Base-by-base conservation (phyloP, 371 early-diverging fungal genomes). In the Mortierella sp. region DNA sequence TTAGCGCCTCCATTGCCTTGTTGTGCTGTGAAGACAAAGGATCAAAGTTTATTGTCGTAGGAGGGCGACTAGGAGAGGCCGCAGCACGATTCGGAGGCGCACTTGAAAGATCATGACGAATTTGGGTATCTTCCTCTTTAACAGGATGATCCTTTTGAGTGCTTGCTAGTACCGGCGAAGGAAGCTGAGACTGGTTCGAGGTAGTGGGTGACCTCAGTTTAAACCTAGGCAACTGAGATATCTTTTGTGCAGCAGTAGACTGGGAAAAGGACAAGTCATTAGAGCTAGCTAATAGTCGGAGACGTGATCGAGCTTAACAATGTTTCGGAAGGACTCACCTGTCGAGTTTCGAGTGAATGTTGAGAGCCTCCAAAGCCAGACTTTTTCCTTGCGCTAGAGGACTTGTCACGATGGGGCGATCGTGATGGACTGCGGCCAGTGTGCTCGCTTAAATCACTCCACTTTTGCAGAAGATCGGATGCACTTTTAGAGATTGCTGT, bases 141-240 rank as follows among this genome's bases (percentile, higher is more conserved):
- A 15, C 11, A 55, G 13, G 8, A 28, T 28, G 24, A 13, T 15
- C 9, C 24, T 21, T 22, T 57, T 65, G n/a, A 16, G n/a, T 53
- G 22, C 15, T 11, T 32, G 28, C 32, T 13, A 28, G 32, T 32
- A 15, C 28, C 10, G 28, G 8, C 38, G 48, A 36, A 33, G 57
- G 28, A 50, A 64, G 40, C 41, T 24, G 15, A 32, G 61, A 43
- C 61, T 45, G 55, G 13, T 22, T 8, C 10, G 24, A 28, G 28
- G 40, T 21, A 4, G 57, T 60, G 40, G 28, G 72, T 22, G 45
- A 21, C 45, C 15, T 61, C 24, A 59, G 45, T 41, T 32, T 52
- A 16, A 66, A 66, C 32, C 33, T 66, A 22, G 67, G 67, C 3
- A 66, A 58, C 58, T 66, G 57, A 32, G 38, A 58, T 3, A 66